Percentiles rank a stretch among this genome's conserved stretches.
phyloP scores from a whole-genome alignment of 768 basidiomycete species.

The Cyclocybe cylindracea region DNA sequence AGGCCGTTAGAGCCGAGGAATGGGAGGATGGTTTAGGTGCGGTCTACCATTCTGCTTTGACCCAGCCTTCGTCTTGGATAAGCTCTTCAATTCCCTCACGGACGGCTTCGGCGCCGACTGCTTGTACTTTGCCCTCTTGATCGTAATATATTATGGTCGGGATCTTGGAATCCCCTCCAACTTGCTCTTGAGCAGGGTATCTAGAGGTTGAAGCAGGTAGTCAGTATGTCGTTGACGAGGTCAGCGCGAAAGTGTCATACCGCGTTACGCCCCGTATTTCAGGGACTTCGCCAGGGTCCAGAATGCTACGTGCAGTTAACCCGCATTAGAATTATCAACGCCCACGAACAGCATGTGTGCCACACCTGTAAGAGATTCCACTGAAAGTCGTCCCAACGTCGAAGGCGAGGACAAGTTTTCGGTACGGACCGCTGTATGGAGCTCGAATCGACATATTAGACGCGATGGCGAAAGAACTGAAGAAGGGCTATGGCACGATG shows the following conservation, averaged over 20 bases:
- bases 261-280: conserved; percentile 39
- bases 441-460: conserved; percentile 23
- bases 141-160: conserved; percentile 52
- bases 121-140: conserved; percentile 33
- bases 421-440: conserved; percentile 39
- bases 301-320: conserved; percentile 22
- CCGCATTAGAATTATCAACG: background rate
- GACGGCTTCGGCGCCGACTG: conserved; percentile 47
- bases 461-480: background rate
- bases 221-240: conserved; percentile 1
- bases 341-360: background rate
- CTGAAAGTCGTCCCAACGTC: conserved; percentile 56
- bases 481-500: background rate
- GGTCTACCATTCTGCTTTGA: conserved; percentile 46
- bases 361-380: conserved; percentile 44
- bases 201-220: conserved; percentile 21
- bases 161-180: conserved; percentile 49
- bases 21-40: background rate
- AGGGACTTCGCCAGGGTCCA: conserved; percentile 33
- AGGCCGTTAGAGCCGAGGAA: conserved; percentile 5
- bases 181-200: conserved; percentile 46
- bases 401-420: conserved; percentile 49
- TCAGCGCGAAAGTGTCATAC: conserved; percentile 8
- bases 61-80: conserved; percentile 46
- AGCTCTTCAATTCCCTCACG: conserved; percentile 35